Conservation (phyloP, 2,329 filamentous ascomycete genomes). For the Aspergillus fructus region DNA sequence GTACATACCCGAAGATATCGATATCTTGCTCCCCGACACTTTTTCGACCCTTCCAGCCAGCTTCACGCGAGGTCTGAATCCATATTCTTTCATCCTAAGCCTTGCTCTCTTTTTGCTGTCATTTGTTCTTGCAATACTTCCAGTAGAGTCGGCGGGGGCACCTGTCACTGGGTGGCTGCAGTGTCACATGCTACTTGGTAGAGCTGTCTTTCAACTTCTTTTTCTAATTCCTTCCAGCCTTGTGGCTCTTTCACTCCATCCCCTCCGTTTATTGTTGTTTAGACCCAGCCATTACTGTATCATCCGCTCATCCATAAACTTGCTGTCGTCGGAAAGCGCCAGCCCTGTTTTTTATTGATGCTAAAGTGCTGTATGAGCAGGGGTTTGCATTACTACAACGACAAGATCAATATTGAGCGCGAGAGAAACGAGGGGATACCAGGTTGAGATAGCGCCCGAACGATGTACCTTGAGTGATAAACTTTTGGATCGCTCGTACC, state of each 20-base stretch:
- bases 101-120: neutral
- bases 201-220: neutral
- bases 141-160: neutral
- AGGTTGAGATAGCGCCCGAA: neutral
- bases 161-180: neutral
- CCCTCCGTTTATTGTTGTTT: neutral
- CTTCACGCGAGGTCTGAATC: neutral
- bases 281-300: neutral
- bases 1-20: neutral
- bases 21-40: neutral
- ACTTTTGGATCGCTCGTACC: neutral
- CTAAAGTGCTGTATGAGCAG: neutral
- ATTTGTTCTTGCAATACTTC: neutral
- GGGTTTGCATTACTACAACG: neutral
- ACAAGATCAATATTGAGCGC: neutral
- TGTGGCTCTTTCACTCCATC: neutral
- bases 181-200: conserved; percentile 2
- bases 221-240: neutral
- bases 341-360: conserved; percentile 1
- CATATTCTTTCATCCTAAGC: neutral
- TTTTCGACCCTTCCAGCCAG: neutral
- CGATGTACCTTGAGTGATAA: conserved; percentile 1
- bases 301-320: neutral
- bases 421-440: neutral
- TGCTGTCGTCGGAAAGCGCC: neutral